These are phyloP conservation scores for Geosmithia flava DNA, from an alignment of 2,329 filamentous ascomycete genomes.

Conservation along the genomic window DNA sequence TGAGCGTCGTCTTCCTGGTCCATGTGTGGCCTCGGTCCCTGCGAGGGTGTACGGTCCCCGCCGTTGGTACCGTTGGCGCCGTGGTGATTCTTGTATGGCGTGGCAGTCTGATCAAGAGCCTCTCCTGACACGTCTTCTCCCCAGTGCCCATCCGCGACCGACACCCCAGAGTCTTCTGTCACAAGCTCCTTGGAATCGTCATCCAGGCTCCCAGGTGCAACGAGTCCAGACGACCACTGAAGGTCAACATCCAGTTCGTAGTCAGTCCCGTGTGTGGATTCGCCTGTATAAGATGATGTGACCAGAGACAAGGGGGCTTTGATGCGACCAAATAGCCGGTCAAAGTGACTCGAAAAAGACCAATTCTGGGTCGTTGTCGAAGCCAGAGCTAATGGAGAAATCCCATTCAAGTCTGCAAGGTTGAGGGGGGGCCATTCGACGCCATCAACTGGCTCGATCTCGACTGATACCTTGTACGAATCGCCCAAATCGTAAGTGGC, in stretches of 20 bases:
- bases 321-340: constrained; percentile 27
- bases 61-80: neutral
- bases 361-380: constrained; percentile 11
- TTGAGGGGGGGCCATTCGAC: constrained; percentile 37
- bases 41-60: neutral
- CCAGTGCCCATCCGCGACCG: neutral
- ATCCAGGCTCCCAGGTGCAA: constrained; percentile 19
- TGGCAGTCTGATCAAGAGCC: neutral
- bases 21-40: constrained; percentile 3
- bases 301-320: constrained; percentile 15
- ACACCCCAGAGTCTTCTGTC: neutral
- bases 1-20: constrained; percentile 6
- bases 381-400: constrained; percentile 4
- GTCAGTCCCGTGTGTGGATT: constrained; percentile 18
- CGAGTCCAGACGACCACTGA: constrained; percentile 29
- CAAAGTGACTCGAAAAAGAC: constrained; percentile 27
- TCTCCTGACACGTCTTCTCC: neutral
- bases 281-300: neutral
- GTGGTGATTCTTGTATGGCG: neutral
- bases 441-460: constrained; percentile 37
- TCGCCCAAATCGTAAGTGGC: constrained; percentile 33
- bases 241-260: constrained; percentile 37
- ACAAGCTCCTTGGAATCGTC: constrained; percentile 31
- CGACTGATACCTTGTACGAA: constrained; percentile 35
- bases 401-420: neutral